Conservation (phyloP, 2,329 filamentous ascomycete species). For the Colletotrichum sublineola region DNA sequence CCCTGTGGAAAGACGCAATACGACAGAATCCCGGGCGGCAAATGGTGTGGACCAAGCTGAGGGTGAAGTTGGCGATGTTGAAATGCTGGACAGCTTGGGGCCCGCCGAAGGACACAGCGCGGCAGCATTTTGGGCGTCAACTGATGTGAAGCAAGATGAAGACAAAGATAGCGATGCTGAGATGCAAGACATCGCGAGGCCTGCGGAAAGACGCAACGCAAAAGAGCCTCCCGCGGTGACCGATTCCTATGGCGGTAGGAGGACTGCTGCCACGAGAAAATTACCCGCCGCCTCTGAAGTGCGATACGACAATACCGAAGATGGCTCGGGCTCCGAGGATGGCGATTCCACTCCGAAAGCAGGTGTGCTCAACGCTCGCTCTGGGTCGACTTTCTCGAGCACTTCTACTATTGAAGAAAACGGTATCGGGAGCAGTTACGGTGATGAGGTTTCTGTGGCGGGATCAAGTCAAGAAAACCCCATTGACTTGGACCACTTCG, state of each 20-base stretch:
- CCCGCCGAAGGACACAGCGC: no score
- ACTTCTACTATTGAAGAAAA: background rate
- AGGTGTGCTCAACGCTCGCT: background rate
- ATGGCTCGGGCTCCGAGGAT: background rate
- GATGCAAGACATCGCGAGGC: background rate
- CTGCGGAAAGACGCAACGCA: no score
- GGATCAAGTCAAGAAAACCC: slow-evolving; percentile 26
- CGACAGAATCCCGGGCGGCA: background rate
- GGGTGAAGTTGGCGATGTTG: background rate
- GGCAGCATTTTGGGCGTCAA: no score
- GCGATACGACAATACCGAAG: background rate
- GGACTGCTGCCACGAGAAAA: background rate
- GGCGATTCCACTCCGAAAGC: slow-evolving; percentile 10
- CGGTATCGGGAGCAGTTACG: background rate
- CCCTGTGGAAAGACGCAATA: background rate
- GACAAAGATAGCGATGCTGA: background rate
- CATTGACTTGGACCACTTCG: slow-evolving; percentile 22
- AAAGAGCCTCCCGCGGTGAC: background rate
- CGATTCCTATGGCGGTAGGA: background rate
- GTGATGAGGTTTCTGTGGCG: slow-evolving; percentile 1
- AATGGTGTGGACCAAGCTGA: background rate
- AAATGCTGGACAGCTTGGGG: no score
- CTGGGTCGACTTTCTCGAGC: background rate
- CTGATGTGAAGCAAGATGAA: no score
- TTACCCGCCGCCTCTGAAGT: background rate